These are phyloP conservation scores for Neocatenulostroma microsporum DNA, from an alignment of 2,329 filamentous ascomycete genomes.

Conservation along the genomic window DNA sequence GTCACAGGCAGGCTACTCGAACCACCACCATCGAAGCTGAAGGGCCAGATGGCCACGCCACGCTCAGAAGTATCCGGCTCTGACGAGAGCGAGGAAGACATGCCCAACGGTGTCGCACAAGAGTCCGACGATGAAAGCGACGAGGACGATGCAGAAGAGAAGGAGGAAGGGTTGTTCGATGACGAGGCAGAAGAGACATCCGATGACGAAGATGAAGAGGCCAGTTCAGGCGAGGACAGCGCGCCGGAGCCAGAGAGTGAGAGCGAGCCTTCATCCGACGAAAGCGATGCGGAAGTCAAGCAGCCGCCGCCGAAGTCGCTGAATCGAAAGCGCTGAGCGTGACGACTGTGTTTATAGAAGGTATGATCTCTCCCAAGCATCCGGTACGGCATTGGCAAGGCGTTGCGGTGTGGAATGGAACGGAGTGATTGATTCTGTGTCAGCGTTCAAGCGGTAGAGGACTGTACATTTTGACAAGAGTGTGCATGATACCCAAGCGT, in stretches of 20 bases:
- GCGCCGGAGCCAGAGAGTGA: conserved; percentile 8
- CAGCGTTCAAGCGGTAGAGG: conserved; percentile 13
- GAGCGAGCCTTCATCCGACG: conserved; percentile 8
- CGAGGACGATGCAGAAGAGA: conserved; percentile 35
- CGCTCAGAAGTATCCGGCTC: conserved; percentile 10
- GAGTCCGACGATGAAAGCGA: conserved; percentile 29
- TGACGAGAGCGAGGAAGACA: conserved; percentile 11
- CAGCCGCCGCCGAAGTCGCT: conserved; percentile 13
- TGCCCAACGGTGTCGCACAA: conserved; percentile 14
- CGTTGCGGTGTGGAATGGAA: neutral
- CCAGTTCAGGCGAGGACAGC: conserved; percentile 11
- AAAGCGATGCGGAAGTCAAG: conserved; percentile 14
- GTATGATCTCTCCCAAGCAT: neutral
- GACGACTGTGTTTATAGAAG: neutral
- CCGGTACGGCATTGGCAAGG: conserved; percentile 4
- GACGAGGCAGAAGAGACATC: conserved; percentile 15
- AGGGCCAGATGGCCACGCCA: neutral
- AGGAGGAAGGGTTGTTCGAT: conserved; percentile 16
- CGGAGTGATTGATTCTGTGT: neutral
- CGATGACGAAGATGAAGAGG: conserved; percentile 17
- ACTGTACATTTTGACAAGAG: conserved; percentile 27
- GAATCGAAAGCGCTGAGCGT: conserved; percentile 18
- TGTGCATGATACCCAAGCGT: conserved; percentile 19
- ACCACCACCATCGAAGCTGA: conserved; percentile 1
- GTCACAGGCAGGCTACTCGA: neutral